Base-by-base conservation (phyloP, 139 green algal genomes). In the Chlamydomonas asymmetrica region DNA sequence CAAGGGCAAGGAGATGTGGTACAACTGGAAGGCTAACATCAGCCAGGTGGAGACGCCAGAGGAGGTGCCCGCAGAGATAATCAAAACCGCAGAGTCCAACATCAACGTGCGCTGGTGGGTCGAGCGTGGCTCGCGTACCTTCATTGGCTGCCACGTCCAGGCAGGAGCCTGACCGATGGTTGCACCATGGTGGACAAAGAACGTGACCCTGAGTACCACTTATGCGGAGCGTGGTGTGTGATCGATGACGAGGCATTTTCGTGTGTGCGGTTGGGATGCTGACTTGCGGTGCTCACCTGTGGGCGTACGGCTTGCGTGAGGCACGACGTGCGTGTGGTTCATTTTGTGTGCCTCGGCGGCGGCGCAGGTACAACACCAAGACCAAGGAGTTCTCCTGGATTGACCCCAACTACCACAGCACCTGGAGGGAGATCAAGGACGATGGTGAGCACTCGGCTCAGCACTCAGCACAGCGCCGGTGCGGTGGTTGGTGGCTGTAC, bases 301-400 rank as follows among this genome's bases (percentile, higher is more conserved):
- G n/a, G n/a, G n/a, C n/a, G n/a, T n/a, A n/a, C n/a, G n/a, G n/a
- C n/a, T n/a, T n/a, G n/a, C n/a, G n/a, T n/a, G n/a, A n/a, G n/a
- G n/a, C n/a, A n/a, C n/a, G n/a, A n/a, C n/a, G n/a, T n/a, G n/a
- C n/a, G n/a, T n/a, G n/a, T n/a, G n/a, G n/a, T n/a, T n/a, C n/a
- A n/a, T n/a, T n/a, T n/a, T n/a, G n/a, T n/a, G n/a, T n/a, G n/a
- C n/a, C n/a, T n/a, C n/a, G n/a, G n/a, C n/a, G n/a, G n/a, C n/a
- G n/a, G n/a, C n/a, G 43, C 31, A 77, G 71, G 71, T 31, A 68
- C 54, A 77, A 77, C 31, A 34, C 61, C 41, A 77, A 77, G 71
- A 77, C 59, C 25, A 39, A 27, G 23, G 71, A 69, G 71, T 77
- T 52, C 40, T 7, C 41, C 23, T 77, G 71, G 71, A 61, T 39